phyloP scores from a whole-genome alignment of 2,329 filamentous ascomycete genomes.

The Metarhizium album region DNA sequence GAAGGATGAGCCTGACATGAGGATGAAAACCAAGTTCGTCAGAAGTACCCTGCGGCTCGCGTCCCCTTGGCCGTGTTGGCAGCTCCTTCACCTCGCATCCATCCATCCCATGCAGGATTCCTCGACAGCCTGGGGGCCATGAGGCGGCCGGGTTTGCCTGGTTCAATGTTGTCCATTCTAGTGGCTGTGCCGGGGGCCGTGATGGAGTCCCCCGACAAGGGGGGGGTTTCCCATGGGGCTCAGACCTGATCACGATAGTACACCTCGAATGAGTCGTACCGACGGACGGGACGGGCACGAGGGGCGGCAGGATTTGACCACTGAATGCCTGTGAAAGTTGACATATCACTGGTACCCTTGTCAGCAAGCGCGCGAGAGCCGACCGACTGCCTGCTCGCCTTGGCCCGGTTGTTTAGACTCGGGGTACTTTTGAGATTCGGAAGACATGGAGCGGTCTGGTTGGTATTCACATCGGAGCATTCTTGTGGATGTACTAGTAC shows the following conservation, averaged over 20 bases:
- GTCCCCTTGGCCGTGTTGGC: neutral
- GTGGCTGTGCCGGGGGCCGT: neutral
- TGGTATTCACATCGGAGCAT: neutral
- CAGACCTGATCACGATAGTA: neutral
- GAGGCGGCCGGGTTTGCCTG: neutral
- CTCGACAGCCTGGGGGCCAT: neutral
- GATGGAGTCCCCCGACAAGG: neutral
- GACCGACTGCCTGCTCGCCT: neutral
- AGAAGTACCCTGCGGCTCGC: neutral
- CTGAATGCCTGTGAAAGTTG: neutral
- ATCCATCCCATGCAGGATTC: neutral
- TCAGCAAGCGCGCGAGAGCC: neutral
- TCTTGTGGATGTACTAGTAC: neutral
- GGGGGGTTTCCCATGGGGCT: neutral
- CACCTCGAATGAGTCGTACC: neutral
- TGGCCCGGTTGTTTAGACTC: neutral
- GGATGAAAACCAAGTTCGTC: neutral
- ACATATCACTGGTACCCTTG: neutral
- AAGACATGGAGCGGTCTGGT: neutral
- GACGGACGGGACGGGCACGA: neutral
- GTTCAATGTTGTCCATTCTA: neutral
- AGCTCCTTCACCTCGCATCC: neutral
- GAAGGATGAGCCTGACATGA: neutral
- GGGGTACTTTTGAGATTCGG: neutral
- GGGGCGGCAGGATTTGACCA: neutral